phyloP scores from a whole-genome alignment of 129 eudicot genomes.

The Flaveria trinervia region DNA sequence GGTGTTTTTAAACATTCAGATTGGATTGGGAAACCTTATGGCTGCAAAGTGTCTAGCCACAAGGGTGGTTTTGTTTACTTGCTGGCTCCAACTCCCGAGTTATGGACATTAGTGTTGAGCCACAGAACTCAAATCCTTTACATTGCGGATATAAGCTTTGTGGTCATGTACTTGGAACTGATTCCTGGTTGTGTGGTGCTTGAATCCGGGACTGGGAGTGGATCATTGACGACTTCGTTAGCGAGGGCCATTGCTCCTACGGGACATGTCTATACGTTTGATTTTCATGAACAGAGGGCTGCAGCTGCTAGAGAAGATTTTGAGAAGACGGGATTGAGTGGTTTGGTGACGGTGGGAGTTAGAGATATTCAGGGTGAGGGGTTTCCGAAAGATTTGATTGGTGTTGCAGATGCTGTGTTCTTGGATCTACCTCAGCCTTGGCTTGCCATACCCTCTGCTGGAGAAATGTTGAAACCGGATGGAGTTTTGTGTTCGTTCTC shows the following conservation, averaged over 20 bases:
- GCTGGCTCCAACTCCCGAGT: slow-evolving; percentile 90
- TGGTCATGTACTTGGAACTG: slow-evolving; percentile 81
- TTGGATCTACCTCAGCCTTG: slow-evolving; percentile 96
- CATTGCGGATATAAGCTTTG: slow-evolving; percentile 90
- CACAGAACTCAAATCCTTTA: slow-evolving; percentile 94
- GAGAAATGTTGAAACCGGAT: slow-evolving; percentile 79
- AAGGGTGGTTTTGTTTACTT: slow-evolving; percentile 86
- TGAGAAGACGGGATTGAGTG: slow-evolving; percentile 66
- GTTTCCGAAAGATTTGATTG: slow-evolving; percentile 68
- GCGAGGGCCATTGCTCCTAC: slow-evolving; percentile 87
- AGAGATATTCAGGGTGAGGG: slow-evolving; percentile 98
- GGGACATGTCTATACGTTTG: slow-evolving; percentile 87
- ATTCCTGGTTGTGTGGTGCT: slow-evolving; percentile 89
- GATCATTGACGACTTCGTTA: slow-evolving; percentile 75
- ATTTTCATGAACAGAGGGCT: slow-evolving; percentile 93
- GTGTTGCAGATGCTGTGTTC: slow-evolving; percentile 81
- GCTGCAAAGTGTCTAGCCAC: slow-evolving; percentile 77
- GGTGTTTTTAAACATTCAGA: slow-evolving; percentile 83
- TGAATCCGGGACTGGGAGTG: slow-evolving; percentile 96
- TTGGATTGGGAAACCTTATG: slow-evolving; percentile 87
- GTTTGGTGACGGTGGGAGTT: slow-evolving; percentile 80
- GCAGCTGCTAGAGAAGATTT: slow-evolving; percentile 90
- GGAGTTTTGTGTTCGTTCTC: slow-evolving; percentile 92
- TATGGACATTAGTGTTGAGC: slow-evolving; percentile 91
- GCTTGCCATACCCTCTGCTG: slow-evolving; percentile 92